Percentiles rank a stretch among this genome's conserved stretches.
phyloP scores from a whole-genome alignment of 495 filamentous ascomycete species.

The Hyaloscypha bicolor region DNA sequence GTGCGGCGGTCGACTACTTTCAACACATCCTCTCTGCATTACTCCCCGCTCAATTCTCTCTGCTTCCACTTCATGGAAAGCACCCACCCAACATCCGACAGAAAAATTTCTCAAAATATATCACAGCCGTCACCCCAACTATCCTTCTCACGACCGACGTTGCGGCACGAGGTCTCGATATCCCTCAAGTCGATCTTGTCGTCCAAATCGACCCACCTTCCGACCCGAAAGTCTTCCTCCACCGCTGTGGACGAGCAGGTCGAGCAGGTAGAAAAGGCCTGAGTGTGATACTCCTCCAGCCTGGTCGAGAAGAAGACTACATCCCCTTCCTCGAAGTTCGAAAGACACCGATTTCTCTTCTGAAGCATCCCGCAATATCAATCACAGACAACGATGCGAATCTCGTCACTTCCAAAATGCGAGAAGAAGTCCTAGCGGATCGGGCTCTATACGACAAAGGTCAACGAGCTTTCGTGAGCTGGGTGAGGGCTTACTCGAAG shows the following conservation, averaged over 20 bases:
- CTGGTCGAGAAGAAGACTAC: conserved; percentile 86
- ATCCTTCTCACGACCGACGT: conserved; percentile 89
- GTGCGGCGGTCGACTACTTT: conserved; percentile 94
- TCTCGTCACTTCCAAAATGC: conserved; percentile 54
- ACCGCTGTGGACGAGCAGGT: conserved; percentile 90
- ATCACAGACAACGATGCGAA: conserved; percentile 60
- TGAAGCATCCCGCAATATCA: conserved; percentile 48
- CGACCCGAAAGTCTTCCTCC: conserved; percentile 93
- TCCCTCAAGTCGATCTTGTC: conserved; percentile 92
- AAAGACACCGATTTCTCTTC: conserved; percentile 78
- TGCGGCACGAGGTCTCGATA: conserved; percentile 83
- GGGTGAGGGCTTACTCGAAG: conserved; percentile 88
- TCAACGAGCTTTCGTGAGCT: conserved; percentile 88
- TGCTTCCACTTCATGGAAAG: conserved; percentile 89
- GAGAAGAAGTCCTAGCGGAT: conserved; percentile 65
- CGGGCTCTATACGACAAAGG: conserved; percentile 86
- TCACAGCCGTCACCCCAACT: conserved; percentile 65
- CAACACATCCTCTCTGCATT: conserved; percentile 70
- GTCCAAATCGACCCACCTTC: conserved; percentile 89
- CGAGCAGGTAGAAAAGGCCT: conserved; percentile 85
- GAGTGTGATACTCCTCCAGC: conserved; percentile 81
- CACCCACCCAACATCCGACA: conserved; percentile 75
- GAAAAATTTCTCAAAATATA: conserved; percentile 80
- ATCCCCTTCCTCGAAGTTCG: conserved; percentile 84
- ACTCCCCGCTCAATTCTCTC: conserved; percentile 61